A percentile compares a stretch with the other conserved stretches of the same genome.
Conservation (phyloP, 345 rosid genomes). For the Carallia pectinifolia region DNA sequence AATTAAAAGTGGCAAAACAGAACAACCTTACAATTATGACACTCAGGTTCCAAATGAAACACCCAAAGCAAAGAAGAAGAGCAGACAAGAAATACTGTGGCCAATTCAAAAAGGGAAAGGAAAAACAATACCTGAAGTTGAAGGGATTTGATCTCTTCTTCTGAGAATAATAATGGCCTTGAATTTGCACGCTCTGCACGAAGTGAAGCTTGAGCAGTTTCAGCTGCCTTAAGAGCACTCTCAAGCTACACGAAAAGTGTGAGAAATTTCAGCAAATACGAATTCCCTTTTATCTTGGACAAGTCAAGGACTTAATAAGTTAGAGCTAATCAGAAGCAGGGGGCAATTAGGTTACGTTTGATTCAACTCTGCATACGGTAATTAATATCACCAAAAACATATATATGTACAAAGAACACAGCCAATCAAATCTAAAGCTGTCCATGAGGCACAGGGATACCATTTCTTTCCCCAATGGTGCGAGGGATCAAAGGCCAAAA, state of each 20-base stretch:
- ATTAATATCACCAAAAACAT: too few species aligned
- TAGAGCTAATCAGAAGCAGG: too few species aligned
- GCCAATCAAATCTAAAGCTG: too few species aligned
- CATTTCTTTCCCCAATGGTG: too few species aligned
- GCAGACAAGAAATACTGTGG: background rate
- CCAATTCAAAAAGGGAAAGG: background rate
- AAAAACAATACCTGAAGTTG: conserved; percentile 67
- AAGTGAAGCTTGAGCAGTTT: conserved; percentile 63
- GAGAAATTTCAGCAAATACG: background rate
- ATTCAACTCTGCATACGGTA: too few species aligned
- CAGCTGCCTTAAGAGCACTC: conserved; percentile 75
- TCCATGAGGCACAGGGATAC: too few species aligned
- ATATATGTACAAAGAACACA: too few species aligned
- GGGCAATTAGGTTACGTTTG: too few species aligned
- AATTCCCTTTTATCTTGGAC: too few species aligned
- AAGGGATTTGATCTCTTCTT: conserved; percentile 82
- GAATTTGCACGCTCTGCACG: conserved; percentile 74
- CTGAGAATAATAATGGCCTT: conserved; percentile 72
- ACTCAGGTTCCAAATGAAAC: background rate
- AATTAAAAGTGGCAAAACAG: background rate
- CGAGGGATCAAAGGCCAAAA: too few species aligned
- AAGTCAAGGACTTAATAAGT: too few species aligned
- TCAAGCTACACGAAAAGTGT: conserved; percentile 56
- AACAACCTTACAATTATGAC: background rate
- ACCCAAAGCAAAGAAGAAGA: background rate